Percentiles rank a stretch among this genome's conserved stretches.
These are phyloP conservation scores for Phaeoacremonium minimum DNA, from an alignment of 2,329 filamentous ascomycete species.

Conservation along the genomic window DNA sequence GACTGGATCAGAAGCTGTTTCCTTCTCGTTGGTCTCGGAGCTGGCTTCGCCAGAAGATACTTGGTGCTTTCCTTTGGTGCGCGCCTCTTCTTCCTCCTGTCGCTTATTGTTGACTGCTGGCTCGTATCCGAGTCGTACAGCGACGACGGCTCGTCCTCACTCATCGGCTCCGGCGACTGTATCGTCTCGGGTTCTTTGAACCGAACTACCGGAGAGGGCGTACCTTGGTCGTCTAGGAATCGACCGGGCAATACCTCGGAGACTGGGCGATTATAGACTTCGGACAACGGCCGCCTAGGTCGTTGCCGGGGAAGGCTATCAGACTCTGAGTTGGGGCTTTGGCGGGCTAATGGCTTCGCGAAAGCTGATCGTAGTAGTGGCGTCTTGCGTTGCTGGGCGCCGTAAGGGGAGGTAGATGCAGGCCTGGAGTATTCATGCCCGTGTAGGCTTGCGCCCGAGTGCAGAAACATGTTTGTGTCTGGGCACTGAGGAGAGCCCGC, in stretches of 20 bases:
- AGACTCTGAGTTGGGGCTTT: conserved; percentile 7
- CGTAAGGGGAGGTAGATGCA: conserved; percentile 13
- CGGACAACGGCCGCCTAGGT: conserved; percentile 8
- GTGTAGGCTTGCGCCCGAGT: conserved; percentile 55
- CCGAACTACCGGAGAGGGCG: conserved; percentile 32
- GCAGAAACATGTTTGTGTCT: conserved; percentile 51
- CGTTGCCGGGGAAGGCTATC: too few relatives aligned
- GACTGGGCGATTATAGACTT: conserved; percentile 19
- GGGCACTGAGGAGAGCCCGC: too few relatives aligned
- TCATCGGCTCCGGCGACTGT: conserved; percentile 14
- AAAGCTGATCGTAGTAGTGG: conserved; percentile 38
- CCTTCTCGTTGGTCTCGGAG: conserved; percentile 50
- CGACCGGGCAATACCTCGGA: conserved; percentile 31
- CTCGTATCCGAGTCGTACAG: conserved; percentile 41
- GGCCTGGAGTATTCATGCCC: conserved; percentile 51
- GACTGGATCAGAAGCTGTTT: conserved; percentile 64
- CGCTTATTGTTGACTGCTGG: conserved; percentile 37
- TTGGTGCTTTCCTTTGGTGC: conserved; percentile 52
- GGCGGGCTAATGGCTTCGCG: not conserved
- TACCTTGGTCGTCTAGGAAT: not conserved
- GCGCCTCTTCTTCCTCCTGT: conserved; percentile 33
- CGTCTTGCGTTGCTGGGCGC: conserved; percentile 26
- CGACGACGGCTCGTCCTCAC: conserved; percentile 47
- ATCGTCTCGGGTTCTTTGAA: conserved; percentile 35
- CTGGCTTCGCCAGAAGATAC: conserved; percentile 65